These are phyloP conservation scores for Magnaporthales sp. DNA, from an alignment of 2,329 filamentous ascomycete genomes.

Conservation along the genomic window DNA sequence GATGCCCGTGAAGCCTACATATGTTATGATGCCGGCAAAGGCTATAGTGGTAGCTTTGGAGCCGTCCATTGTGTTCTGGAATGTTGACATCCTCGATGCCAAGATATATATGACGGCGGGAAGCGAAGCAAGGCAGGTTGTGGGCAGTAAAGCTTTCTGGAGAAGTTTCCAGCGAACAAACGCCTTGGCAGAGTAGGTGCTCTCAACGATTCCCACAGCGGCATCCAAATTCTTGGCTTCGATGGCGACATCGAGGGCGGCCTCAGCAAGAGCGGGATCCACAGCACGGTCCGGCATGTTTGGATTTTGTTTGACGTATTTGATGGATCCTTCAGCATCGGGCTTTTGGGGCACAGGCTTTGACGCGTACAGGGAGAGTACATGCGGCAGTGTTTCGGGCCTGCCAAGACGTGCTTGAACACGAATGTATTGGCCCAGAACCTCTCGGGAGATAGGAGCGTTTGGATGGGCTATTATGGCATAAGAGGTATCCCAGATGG, in stretches of 20 bases:
- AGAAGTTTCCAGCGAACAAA: slow-evolving; percentile 61
- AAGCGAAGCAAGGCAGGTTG: slow-evolving; percentile 42
- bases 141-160: slow-evolving; percentile 53
- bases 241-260: slow-evolving; percentile 73
- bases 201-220: slow-evolving; percentile 67
- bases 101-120: slow-evolving; percentile 63
- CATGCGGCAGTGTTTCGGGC: slow-evolving; percentile 68
- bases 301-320: slow-evolving; percentile 55
- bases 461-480: slow-evolving; percentile 63
- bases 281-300: slow-evolving; percentile 64
- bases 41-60: slow-evolving; percentile 66
- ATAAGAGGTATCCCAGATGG: slow-evolving; percentile 54
- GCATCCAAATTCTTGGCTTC: slow-evolving; percentile 68
- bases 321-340: slow-evolving; percentile 19
- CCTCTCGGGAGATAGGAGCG: slow-evolving; percentile 68
- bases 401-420: slow-evolving; percentile 66
- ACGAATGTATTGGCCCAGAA: slow-evolving; percentile 67
- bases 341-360: slow-evolving; percentile 60
- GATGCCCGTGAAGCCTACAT: slow-evolving; percentile 70
- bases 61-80: slow-evolving; percentile 71
- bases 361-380: slow-evolving; percentile 73
- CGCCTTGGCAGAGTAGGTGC: slow-evolving; percentile 57
- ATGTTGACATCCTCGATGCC: slow-evolving; percentile 55
- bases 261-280: slow-evolving; percentile 58
- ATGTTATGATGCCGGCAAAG: slow-evolving; percentile 74